A percentile compares a stretch with the other conserved stretches of the same genome.
These are phyloP conservation scores for Kluyveromyces siamensis DNA, from an alignment of 805 yeast species.

Conservation along the genomic window DNA sequence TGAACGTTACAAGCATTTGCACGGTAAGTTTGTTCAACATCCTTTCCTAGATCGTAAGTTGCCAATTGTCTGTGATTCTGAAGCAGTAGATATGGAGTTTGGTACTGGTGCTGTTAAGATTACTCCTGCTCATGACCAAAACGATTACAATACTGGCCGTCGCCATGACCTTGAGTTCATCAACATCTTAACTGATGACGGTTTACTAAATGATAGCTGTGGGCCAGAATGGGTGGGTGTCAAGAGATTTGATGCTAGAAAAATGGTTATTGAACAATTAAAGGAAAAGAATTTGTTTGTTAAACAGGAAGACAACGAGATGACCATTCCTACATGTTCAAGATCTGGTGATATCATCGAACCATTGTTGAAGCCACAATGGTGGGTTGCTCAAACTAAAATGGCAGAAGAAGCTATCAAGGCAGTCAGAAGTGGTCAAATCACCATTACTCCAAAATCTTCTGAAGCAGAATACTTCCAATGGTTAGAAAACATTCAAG, in stretches of 20 bases:
- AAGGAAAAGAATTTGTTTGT: conserved; percentile 64
- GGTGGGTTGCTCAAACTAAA: conserved; percentile 93
- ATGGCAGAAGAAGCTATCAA: conserved; percentile 83
- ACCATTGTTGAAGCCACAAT: conserved; percentile 95
- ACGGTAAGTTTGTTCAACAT: conserved; percentile 85
- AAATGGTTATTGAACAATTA: conserved; percentile 69
- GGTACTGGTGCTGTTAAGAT: conserved; percentile 99
- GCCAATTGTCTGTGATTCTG: conserved; percentile 83
- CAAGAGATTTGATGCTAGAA: conserved; percentile 92
- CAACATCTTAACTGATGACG: conserved; percentile 88
- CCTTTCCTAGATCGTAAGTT: conserved; percentile 80
- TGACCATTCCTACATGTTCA: conserved; percentile 89
- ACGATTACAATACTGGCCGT: conserved; percentile 95
- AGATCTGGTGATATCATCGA: conserved; percentile 97
- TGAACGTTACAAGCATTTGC: conserved; percentile 84
- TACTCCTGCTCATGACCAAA: conserved; percentile 96
- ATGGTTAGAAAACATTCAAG: conserved; percentile 94
- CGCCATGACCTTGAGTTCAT: conserved; percentile 83
- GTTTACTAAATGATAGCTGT: conserved; percentile 81
- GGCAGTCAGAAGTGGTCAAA: conserved; percentile 75
- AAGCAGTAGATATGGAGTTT: conserved; percentile 97
- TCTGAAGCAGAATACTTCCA: conserved; percentile 90
- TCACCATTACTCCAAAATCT: conserved; percentile 76
- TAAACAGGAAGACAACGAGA: conserved; percentile 88
- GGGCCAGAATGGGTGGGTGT: conserved; percentile 81